A percentile compares a stretch with the other conserved stretches of the same genome.
Conservation (phyloP, 2,329 filamentous ascomycete species). For the Cladosporium sp. region DNA sequence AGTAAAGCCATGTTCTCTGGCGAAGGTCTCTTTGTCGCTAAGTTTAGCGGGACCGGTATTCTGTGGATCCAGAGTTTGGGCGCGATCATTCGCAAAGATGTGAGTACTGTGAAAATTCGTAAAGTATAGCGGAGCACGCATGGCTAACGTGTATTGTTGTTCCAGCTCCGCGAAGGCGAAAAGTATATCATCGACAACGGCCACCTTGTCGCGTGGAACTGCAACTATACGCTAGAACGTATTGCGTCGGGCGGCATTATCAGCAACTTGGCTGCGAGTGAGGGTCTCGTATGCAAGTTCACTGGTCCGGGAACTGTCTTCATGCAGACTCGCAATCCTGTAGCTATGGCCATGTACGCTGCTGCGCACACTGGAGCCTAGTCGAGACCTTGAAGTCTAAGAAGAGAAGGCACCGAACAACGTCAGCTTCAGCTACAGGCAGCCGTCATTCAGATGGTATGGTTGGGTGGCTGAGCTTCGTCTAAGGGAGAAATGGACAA, state of each 20-base stretch:
- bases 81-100: conserved; percentile 90
- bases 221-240: conserved; percentile 85
- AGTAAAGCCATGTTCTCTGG: conserved; percentile 91
- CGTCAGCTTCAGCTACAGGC: too few relatives aligned
- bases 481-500: too few relatives aligned
- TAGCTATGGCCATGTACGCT: conserved; percentile 24
- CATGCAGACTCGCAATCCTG: conserved; percentile 84
- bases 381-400: not conserved
- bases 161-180: conserved; percentile 59
- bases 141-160: not conserved
- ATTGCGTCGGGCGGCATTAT: conserved; percentile 88
- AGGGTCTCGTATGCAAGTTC: conserved; percentile 93
- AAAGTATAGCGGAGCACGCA: too few relatives aligned
- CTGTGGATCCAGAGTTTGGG: conserved; percentile 92
- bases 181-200: conserved; percentile 71
- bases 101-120: conserved; percentile 44
- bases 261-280: conserved; percentile 74
- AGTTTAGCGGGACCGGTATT: conserved; percentile 73
- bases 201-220: conserved; percentile 94
- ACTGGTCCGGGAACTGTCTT: conserved; percentile 85
- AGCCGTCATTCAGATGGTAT: too few relatives aligned
- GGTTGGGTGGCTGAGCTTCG: too few relatives aligned
- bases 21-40: conserved; percentile 87
- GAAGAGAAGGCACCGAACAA: too few relatives aligned
- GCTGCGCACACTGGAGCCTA: conserved; percentile 4